phyloP scores from a whole-genome alignment of 1,284 basidiomycete genomes.

The Cutaneotrichosporon sp. region DNA sequence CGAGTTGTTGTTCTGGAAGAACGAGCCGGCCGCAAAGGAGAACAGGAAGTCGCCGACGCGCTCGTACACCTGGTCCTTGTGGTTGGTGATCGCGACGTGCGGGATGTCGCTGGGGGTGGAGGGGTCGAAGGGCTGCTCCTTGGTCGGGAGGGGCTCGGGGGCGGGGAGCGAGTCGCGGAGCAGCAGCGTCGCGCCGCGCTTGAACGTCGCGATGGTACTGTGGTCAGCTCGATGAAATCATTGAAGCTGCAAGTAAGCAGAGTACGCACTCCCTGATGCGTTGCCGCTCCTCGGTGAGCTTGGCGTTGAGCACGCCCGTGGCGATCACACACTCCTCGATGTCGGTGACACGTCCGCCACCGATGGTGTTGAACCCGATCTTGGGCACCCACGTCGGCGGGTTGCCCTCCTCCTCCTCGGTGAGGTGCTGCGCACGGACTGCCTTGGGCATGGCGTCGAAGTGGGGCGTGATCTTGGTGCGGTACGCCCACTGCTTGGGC shows the following conservation, averaged over 20 bases:
- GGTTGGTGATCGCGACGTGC: constrained; percentile 80
- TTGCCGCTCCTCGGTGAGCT: constrained; percentile 64
- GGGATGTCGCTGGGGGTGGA: constrained; percentile 20
- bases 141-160: constrained; percentile 34
- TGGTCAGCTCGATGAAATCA: neutral
- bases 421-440: constrained; percentile 19
- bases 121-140: constrained; percentile 39
- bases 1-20: constrained; percentile 98
- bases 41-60: constrained; percentile 79
- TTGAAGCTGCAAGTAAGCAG: neutral
- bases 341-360: constrained; percentile 76
- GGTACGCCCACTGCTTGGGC: constrained; percentile 85
- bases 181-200: constrained; percentile 86
- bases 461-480: constrained; percentile 97
- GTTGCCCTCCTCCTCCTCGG: constrained; percentile 4
- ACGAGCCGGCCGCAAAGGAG: constrained; percentile 83
- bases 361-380: constrained; percentile 87
- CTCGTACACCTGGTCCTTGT: constrained; percentile 79
- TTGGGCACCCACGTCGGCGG: constrained; percentile 28
- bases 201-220: constrained; percentile 78
- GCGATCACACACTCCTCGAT: constrained; percentile 99
- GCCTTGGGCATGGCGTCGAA: constrained; percentile 76
- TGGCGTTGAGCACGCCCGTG: constrained; percentile 75
- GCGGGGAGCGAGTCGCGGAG: constrained; percentile 77
- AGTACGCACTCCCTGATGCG: constrained; percentile 67